Percentiles rank a stretch among this genome's conserved stretches.
phyloP scores from a whole-genome alignment of 805 yeast species.

The Teunomyces tritomae region DNA sequence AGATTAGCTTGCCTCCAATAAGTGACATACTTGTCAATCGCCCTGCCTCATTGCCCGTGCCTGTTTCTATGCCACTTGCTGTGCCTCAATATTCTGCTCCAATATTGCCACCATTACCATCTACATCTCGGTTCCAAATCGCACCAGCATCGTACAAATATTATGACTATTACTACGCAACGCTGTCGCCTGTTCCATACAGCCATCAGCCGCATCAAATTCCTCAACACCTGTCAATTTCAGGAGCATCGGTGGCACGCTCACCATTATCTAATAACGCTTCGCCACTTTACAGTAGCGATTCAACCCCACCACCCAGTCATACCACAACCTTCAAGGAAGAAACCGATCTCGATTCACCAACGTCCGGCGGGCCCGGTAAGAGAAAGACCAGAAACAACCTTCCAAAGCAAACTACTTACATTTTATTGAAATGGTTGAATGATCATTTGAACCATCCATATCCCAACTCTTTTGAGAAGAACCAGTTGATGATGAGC shows the following conservation, averaged over 20 bases:
- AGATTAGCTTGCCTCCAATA: slow-evolving; percentile 41
- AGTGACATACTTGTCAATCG: slow-evolving; percentile 32
- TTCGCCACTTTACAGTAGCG: slow-evolving; percentile 10
- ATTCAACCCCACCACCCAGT: slow-evolving; percentile 11
- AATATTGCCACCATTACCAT: slow-evolving; percentile 8
- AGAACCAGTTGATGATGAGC: slow-evolving; percentile 60
- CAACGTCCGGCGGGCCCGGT: slow-evolving; percentile 1
- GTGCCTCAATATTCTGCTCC: slow-evolving; percentile 1
- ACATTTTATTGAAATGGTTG: slow-evolving; percentile 71
- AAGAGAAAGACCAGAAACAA: slow-evolving; percentile 57
- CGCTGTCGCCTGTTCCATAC: slow-evolving; percentile 2
- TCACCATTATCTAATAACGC: slow-evolving; percentile 10
- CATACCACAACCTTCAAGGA: slow-evolving; percentile 5
- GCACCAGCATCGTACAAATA: slow-evolving; percentile 9
- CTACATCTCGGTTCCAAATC: neutral
- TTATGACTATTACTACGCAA: slow-evolving; percentile 13
- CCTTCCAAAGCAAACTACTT: slow-evolving; percentile 75
- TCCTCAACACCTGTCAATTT: slow-evolving; percentile 1
- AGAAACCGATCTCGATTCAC: slow-evolving; percentile 5
- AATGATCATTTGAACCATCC: slow-evolving; percentile 74
- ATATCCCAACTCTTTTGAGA: slow-evolving; percentile 79
- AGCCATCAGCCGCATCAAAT: neutral
- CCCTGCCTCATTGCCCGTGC: slow-evolving; percentile 6
- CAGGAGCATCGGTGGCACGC: slow-evolving; percentile 3
- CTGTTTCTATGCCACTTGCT: slow-evolving; percentile 1